Percentiles rank a stretch among this genome's conserved stretches.
Evolutionary conservation across 768 basidiomycete species (phyloP).

Genomic region (Naganishia randhawae): DNA sequence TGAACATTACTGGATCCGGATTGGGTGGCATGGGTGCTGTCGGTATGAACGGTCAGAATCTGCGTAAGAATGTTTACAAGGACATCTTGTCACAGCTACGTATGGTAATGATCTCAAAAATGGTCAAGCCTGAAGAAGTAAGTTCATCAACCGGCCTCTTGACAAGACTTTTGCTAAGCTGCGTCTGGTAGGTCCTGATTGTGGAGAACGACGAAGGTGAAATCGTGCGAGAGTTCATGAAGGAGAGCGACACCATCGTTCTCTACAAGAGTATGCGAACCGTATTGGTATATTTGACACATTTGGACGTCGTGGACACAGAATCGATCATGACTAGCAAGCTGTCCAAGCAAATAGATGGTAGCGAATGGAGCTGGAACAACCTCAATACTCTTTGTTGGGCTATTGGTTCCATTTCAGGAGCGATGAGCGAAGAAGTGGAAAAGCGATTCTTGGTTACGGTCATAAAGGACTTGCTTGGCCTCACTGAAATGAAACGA

Average conservation of each 20-base stretch:
- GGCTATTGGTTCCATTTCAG: conserved; percentile 99
- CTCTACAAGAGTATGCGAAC: conserved; percentile 99
- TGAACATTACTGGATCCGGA: conserved; percentile 66
- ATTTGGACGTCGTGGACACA: conserved; percentile 91
- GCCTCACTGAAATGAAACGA: conserved; percentile 93
- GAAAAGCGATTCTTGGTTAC: conserved; percentile 99
- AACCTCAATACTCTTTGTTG: conserved; percentile 98
- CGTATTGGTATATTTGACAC: conserved; percentile 92
- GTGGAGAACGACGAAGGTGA: conserved; percentile 99
- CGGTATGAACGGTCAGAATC: conserved; percentile 52
- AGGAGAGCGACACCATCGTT: conserved; percentile 96
- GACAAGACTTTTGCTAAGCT: not conserved
- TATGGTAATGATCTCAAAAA: conserved; percentile 92
- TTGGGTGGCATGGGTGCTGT: conserved; percentile 43
- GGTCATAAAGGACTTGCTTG: conserved; percentile 97
- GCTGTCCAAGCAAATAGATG: conserved; percentile 89
- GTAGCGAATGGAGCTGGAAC: conserved; percentile 98
- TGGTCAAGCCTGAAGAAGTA: conserved; percentile 99
- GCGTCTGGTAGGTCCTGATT: conserved; percentile 70
- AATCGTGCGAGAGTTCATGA: conserved; percentile 97
- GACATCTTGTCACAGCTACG: conserved; percentile 92
- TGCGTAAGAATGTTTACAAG: conserved; percentile 90
- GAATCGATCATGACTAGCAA: conserved; percentile 98
- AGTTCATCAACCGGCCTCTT: not conserved
- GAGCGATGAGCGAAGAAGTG: conserved; percentile 99